Conservation (phyloP, 768 basidiomycete genomes). For the Suillus variegatus region DNA sequence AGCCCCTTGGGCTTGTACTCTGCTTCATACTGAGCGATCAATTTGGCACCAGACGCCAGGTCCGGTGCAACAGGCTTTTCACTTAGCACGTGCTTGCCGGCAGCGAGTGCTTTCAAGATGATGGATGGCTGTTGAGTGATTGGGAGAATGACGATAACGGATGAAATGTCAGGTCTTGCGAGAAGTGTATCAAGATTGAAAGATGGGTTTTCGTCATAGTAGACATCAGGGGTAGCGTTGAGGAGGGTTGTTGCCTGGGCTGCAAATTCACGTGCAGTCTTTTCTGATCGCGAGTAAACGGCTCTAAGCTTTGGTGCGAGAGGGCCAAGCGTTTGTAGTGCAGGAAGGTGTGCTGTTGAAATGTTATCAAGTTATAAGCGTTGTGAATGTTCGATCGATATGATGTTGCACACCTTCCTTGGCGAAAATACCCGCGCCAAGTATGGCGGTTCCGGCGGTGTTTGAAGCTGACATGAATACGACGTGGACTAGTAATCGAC, state of each 20-base stretch:
- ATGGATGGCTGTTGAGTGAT: constrained; percentile 73
- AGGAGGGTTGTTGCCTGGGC: constrained; percentile 45
- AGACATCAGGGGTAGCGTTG: constrained; percentile 45
- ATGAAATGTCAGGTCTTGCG: constrained; percentile 63
- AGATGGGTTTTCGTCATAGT: constrained; percentile 53
- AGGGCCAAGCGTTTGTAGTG: constrained; percentile 54
- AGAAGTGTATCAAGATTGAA: constrained; percentile 63
- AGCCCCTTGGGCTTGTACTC: constrained; percentile 67
- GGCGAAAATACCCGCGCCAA: constrained; percentile 81
- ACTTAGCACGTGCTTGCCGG: constrained; percentile 86
- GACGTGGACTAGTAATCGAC: background rate
- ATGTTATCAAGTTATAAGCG: constrained; percentile 20
- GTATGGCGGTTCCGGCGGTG: constrained; percentile 68
- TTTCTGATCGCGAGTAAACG: constrained; percentile 78
- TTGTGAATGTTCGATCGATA: constrained; percentile 21
- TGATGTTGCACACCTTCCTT: constrained; percentile 56
- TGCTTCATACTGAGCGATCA: constrained; percentile 68
- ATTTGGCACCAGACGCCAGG: constrained; percentile 57
- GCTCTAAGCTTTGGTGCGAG: constrained; percentile 56
- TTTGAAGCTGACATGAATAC: constrained; percentile 39
- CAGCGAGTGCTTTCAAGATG: constrained; percentile 60
- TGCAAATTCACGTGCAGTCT: constrained; percentile 56
- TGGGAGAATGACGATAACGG: constrained; percentile 76
- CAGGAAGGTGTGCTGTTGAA: constrained; percentile 73
- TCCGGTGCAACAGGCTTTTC: constrained; percentile 87